Conservation (phyloP, 768 basidiomycete species). For the Gyrodon lividus region DNA sequence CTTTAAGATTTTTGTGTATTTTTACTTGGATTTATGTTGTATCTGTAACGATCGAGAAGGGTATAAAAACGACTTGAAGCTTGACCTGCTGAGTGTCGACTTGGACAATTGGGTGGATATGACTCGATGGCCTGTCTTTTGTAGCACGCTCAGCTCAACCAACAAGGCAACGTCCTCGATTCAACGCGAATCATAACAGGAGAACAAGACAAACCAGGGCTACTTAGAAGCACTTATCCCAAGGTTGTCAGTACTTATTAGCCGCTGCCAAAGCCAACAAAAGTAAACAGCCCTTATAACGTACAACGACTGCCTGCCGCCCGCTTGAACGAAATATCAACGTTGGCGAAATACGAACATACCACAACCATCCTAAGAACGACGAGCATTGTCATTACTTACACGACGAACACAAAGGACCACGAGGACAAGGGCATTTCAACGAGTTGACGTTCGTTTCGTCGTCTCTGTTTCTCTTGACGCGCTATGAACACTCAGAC, state of each 20-base stretch:
- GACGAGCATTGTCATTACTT: neutral
- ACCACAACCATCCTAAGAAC: slow-evolving; percentile 8
- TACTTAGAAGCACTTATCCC: too few relatives aligned
- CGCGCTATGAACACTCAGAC: slow-evolving; percentile 20
- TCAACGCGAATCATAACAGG: neutral
- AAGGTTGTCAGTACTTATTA: neutral
- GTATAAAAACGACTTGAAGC: neutral
- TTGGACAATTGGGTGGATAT: too few relatives aligned
- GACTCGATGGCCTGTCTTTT: too few relatives aligned
- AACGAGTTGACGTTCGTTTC: neutral
- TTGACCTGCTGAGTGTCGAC: too few relatives aligned
- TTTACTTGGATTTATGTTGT: slow-evolving; percentile 18
- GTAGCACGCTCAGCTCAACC: too few relatives aligned
- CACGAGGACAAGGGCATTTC: slow-evolving; percentile 3
- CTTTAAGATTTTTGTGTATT: slow-evolving; percentile 18
- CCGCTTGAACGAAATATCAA: too few relatives aligned
- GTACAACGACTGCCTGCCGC: slow-evolving; percentile 2
- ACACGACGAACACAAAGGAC: slow-evolving; percentile 3
- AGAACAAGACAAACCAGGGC: neutral
- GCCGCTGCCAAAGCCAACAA: slow-evolving; percentile 16
- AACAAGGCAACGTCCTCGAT: too few relatives aligned
- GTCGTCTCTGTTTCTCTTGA: slow-evolving; percentile 3
- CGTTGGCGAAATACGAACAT: too few relatives aligned
- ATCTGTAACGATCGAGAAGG: slow-evolving; percentile 16
- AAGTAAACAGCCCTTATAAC: slow-evolving; percentile 15